Evolutionary conservation across 2,329 filamentous ascomycete genomes (phyloP), one percentile per base, ranked within the genome.

Genomic region (Colletotrichum sp.): DNA sequence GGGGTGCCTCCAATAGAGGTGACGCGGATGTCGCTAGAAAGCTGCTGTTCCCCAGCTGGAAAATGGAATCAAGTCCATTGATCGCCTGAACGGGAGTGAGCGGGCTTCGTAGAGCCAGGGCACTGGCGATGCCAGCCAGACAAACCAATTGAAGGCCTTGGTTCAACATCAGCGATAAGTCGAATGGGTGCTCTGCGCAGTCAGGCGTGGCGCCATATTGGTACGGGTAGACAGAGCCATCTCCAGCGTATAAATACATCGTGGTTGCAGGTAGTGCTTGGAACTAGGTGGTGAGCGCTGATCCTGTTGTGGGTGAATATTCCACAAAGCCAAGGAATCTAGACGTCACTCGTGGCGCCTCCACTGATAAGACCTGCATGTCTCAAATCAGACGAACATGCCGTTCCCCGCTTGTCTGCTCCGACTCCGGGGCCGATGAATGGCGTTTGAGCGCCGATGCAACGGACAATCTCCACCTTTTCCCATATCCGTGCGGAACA

Each of bases 271-370:
- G 43, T n/a, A 48, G 10, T 48, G 6, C 10, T 48, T 48, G 43
- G 18, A 21, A 13, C n/a, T 21, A 0, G 9, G 0, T 21, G 18
- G 18, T 48, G 43, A 48, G 6, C n/a, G n/a, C n/a, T 48, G n/a
- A 21, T 48, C 9, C 10, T 48, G 43, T 4, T 48, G 43, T 48
- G 6, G n/a, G 43, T 21, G 43, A 21, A 21, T 48, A 7, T 48
- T 21, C n/a, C 6, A 48, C 10, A 13, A 10, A 21, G 43, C 43
- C n/a, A 48, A 48, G 43, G 0, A 48, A 48, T 48, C n/a, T 0
- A 48, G 43, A 48, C 43, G 43, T 48, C 43, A 48, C 18, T 48
- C n/a, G 18, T 48, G 43, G 43, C 43, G 43, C 43, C 43, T 48
- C 43, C 43, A 48, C 43, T 21, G n/a, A 48, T 48, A 21, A 48